Evolutionary conservation across 2,329 filamentous ascomycete species (phyloP).

Genomic region (Hymenoscyphus infarciens): DNA sequence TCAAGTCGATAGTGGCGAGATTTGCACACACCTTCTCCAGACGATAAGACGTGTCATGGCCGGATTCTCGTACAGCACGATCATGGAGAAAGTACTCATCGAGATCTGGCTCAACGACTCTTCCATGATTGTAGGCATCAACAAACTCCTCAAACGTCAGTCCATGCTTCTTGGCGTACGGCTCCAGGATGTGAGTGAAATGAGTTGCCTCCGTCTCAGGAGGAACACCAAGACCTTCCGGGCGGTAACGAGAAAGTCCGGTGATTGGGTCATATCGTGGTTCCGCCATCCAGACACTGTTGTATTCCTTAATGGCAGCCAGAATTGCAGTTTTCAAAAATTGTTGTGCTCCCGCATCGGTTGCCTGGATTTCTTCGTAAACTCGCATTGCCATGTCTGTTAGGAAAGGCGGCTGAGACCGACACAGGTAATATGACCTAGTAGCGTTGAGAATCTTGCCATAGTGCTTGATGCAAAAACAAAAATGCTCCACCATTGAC

Average conservation of each 20-base stretch:
- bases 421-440: slow-evolving; percentile 88
- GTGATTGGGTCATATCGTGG: slow-evolving; percentile 48
- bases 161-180: slow-evolving; percentile 54
- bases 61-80: slow-evolving; percentile 90
- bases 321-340: slow-evolving; percentile 78
- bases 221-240: slow-evolving; percentile 50
- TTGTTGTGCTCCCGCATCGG: slow-evolving; percentile 58
- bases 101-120: slow-evolving; percentile 78
- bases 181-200: slow-evolving; percentile 43
- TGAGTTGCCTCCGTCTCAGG: slow-evolving; percentile 55
- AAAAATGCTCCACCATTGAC: slow-evolving; percentile 93
- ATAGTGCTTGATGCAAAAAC: slow-evolving; percentile 97
- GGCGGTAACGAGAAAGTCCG: slow-evolving; percentile 50
- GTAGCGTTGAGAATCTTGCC: slow-evolving; percentile 98
- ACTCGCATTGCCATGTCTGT: slow-evolving; percentile 96
- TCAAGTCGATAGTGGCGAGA: slow-evolving; percentile 89
- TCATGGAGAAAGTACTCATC: slow-evolving; percentile 97
- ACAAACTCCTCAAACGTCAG: slow-evolving; percentile 85
- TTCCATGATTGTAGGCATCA: slow-evolving; percentile 75
- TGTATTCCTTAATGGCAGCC: slow-evolving; percentile 80
- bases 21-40: slow-evolving; percentile 84
- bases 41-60: slow-evolving; percentile 93
- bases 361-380: slow-evolving; percentile 81
- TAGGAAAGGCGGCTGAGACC: slow-evolving; percentile 93
- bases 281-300: slow-evolving; percentile 33